phyloP scores from a whole-genome alignment of 2,329 filamentous ascomycete genomes.

The Aspergillus sp. region DNA sequence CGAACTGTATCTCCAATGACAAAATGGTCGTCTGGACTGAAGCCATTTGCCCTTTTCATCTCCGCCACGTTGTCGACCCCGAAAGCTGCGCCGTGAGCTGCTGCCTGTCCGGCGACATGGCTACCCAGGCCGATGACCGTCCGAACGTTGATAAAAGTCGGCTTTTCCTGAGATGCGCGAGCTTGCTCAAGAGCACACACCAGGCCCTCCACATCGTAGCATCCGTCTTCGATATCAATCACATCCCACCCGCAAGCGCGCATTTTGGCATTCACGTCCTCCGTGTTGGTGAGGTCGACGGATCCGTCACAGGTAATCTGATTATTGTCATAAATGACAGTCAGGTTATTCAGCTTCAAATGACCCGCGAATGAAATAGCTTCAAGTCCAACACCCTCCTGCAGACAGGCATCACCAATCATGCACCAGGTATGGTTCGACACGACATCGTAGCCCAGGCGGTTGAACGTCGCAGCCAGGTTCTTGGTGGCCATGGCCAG shows the following conservation, averaged over 20 bases:
- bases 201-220: constrained; percentile 43
- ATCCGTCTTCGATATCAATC: constrained; percentile 47
- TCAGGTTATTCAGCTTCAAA: constrained; percentile 47
- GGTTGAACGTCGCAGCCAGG: constrained; percentile 48
- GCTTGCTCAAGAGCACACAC: constrained; percentile 42
- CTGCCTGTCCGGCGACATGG: constrained; percentile 37
- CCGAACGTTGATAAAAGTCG: constrained; percentile 51
- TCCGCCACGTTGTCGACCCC: constrained; percentile 46
- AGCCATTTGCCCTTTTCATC: constrained; percentile 46
- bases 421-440: constrained; percentile 50
- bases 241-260: constrained; percentile 50
- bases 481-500: constrained; percentile 52
- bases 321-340: constrained; percentile 53
- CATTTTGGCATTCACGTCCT: constrained; percentile 52
- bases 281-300: constrained; percentile 46
- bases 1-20: constrained; percentile 40
- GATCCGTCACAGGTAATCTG: constrained; percentile 51
- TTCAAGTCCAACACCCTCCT: constrained; percentile 50
- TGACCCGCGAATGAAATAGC: constrained; percentile 49
- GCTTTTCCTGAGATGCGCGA: constrained; percentile 40
- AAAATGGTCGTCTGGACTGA: constrained; percentile 44
- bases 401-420: constrained; percentile 50
- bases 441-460: constrained; percentile 41
- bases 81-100: constrained; percentile 52
- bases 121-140: constrained; percentile 51